Evolutionary conservation across 345 rosid species (phyloP).

Genomic region (Eucalyptus coolabah): DNA sequence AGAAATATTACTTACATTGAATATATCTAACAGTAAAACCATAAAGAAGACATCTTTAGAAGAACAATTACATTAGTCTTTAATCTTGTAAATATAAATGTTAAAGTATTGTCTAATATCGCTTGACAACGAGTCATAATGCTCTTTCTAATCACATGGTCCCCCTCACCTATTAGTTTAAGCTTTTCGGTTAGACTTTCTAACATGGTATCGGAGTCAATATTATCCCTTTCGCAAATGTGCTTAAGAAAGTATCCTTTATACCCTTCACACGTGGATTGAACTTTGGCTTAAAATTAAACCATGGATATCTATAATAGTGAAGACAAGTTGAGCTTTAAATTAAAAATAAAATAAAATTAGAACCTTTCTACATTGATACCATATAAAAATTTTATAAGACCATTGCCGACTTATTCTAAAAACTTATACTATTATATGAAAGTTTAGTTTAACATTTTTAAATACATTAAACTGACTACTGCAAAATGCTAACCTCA

Average conservation of each 20-base stretch:
- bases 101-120: neutral
- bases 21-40: neutral
- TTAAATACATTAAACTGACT: neutral
- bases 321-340: neutral
- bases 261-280: neutral
- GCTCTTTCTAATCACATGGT: neutral
- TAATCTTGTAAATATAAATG: neutral
- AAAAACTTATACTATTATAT: neutral
- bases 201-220: no score
- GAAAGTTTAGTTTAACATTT: neutral
- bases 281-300: neutral
- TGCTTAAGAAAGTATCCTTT: no score
- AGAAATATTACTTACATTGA: neutral
- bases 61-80: neutral
- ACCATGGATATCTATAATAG: neutral
- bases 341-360: neutral
- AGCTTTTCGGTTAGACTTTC: no score
- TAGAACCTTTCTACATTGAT: neutral
- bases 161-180: neutral
- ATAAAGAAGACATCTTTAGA: neutral
- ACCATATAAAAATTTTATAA: neutral
- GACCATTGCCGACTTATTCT: neutral
- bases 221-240: no score
- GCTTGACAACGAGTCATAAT: neutral
- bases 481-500: neutral